phyloP scores from a whole-genome alignment of 805 yeast species.

The Candida pseudoglaebosa region DNA sequence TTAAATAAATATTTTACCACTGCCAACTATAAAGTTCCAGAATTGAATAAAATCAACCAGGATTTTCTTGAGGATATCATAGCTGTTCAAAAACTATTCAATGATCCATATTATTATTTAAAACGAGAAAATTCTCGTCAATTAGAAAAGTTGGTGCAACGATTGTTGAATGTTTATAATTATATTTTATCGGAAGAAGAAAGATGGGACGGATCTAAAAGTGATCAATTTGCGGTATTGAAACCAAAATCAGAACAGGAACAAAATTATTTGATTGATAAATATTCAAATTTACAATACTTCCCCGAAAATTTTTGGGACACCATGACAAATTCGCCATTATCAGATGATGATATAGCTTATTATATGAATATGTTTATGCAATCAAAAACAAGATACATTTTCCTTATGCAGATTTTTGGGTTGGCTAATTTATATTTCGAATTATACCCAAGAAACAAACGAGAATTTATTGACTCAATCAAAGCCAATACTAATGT shows the following conservation, averaged over 20 bases:
- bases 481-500: conserved; percentile 24
- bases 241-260: conserved; percentile 15
- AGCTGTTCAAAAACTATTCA: conserved; percentile 24
- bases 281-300: conserved; percentile 18
- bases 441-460: conserved; percentile 23
- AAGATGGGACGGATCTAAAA: conserved; percentile 12
- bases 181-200: conserved; percentile 29
- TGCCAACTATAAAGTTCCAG: conserved; percentile 24
- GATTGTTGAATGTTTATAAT: conserved; percentile 23
- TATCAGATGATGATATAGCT: conserved; percentile 1
- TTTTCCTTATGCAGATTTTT: conserved; percentile 11
- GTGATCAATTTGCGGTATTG: conserved; percentile 16
- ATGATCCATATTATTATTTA: conserved; percentile 33
- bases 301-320: conserved; percentile 34
- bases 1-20: conserved; percentile 35
- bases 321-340: conserved; percentile 2
- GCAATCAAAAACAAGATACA: conserved; percentile 7
- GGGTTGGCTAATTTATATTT: conserved; percentile 25
- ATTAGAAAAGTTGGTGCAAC: conserved; percentile 19
- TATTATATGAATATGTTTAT: conserved; percentile 1
- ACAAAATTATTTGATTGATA: conserved; percentile 12
- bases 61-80: conserved; percentile 31
- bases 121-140: conserved; percentile 17
- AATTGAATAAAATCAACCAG: conserved; percentile 18
- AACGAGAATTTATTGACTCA: conserved; percentile 16